Percentiles rank a stretch among this genome's conserved stretches.
These are phyloP conservation scores for Lolium multiflorum DNA, from an alignment of 176 grass and related monocot species.

Conservation along the genomic window DNA sequence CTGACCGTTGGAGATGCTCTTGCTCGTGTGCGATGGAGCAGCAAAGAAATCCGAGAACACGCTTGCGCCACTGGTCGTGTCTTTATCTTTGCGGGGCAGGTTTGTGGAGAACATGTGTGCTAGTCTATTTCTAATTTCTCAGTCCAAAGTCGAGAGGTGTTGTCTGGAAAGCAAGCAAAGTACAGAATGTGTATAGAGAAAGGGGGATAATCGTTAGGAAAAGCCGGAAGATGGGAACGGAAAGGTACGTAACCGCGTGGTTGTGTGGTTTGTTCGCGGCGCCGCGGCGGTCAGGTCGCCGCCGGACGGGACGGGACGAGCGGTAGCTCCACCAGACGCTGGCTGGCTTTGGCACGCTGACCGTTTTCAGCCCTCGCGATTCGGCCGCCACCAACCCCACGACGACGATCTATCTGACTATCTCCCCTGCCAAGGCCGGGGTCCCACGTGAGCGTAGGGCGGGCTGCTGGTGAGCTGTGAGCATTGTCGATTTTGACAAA, in stretches of 20 bases:
- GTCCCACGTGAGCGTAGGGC: too few species aligned
- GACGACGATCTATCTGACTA: too few species aligned
- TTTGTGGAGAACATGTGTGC: background rate
- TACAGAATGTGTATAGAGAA: background rate
- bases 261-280: background rate
- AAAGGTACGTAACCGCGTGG: background rate
- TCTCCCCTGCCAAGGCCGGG: too few species aligned
- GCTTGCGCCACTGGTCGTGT: background rate
- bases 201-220: too few species aligned
- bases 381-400: too few species aligned
- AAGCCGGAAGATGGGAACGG: background rate
- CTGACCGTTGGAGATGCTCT: too few species aligned
- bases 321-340: too few species aligned
- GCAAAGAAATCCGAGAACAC: background rate
- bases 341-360: too few species aligned
- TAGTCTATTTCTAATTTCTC: background rate
- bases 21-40: too few species aligned
- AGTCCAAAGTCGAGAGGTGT: background rate
- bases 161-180: background rate
- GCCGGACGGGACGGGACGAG: background rate
- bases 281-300: slow-evolving; percentile 12
- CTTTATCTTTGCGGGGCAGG: background rate
- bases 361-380: too few species aligned
- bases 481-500: too few species aligned
- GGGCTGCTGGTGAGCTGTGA: too few species aligned